phyloP scores from a whole-genome alignment of 345 rosid genomes.

The Populus tremula region DNA sequence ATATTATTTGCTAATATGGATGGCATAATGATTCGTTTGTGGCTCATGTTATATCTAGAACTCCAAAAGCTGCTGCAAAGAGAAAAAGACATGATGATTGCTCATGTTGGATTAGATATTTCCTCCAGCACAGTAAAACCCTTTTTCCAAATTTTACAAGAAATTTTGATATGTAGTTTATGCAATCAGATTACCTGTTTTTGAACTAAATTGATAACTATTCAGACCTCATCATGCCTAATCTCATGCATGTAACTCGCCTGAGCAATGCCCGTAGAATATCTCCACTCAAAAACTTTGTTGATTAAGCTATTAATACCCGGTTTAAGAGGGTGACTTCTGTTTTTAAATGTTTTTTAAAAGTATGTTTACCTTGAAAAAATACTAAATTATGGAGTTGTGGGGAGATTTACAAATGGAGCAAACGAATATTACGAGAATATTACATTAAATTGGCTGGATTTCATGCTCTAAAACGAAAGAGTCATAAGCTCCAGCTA shows the following conservation, averaged over 20 bases:
- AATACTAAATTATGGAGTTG: no score
- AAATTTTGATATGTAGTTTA: neutral
- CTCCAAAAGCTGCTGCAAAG: constrained; percentile 55
- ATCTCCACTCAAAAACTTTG: no score
- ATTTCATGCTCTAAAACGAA: no score
- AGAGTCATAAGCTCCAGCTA: no score
- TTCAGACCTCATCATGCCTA: neutral
- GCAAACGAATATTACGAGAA: neutral
- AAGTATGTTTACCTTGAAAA: no score
- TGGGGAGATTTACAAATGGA: neutral
- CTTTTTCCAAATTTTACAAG: neutral
- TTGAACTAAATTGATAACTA: no score
- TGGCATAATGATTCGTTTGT: constrained; percentile 46
- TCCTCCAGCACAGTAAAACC: neutral
- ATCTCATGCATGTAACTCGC: no score
- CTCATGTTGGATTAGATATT: constrained; percentile 36
- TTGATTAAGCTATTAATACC: no score
- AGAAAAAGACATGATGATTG: constrained; percentile 48
- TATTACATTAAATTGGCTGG: no score
- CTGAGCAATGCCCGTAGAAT: no score
- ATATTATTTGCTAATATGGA: constrained; percentile 38
- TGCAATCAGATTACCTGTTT: neutral
- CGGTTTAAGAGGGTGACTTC: no score
- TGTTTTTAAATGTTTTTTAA: no score
- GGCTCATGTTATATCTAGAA: constrained; percentile 50